Percentiles rank a stretch among this genome's conserved stretches.
phyloP scores from a whole-genome alignment of 768 basidiomycete species.

The Podaxis rugospora region DNA sequence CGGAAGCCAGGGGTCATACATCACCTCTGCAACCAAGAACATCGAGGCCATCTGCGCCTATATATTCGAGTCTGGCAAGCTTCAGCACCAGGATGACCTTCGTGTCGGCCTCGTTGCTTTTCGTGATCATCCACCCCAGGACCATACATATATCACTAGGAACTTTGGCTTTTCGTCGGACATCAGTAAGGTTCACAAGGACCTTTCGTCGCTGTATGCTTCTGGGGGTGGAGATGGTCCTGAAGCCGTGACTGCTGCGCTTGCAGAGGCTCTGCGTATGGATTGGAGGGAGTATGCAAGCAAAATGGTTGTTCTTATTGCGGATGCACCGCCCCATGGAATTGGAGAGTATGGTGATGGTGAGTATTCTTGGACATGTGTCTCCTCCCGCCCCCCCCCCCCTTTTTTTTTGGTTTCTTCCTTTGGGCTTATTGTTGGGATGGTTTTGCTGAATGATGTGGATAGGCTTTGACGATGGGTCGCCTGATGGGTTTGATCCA shows the following conservation, averaged over 20 bases:
- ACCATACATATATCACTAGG: constrained; percentile 90
- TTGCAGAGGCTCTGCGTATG: constrained; percentile 84
- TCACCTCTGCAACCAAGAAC: constrained; percentile 92
- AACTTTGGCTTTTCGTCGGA: constrained; percentile 95
- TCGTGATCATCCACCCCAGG: constrained; percentile 96
- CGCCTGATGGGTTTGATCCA: constrained; percentile 92
- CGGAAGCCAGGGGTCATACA: constrained; percentile 86
- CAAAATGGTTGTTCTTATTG: constrained; percentile 96
- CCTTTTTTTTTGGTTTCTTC: no score
- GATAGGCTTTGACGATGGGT: constrained; percentile 87
- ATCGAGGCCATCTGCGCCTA: constrained; percentile 93
- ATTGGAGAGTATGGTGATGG: constrained; percentile 97
- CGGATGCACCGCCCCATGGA: constrained; percentile 96
- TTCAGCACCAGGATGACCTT: constrained; percentile 83
- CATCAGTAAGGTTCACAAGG: constrained; percentile 79
- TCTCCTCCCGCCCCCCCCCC: no score
- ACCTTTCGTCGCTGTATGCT: constrained; percentile 81
- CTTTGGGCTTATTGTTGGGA: not conserved
- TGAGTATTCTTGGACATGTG: constrained; percentile 27
- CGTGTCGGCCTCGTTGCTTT: constrained; percentile 92
- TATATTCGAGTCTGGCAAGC: constrained; percentile 91
- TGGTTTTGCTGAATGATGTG: constrained; percentile 8
- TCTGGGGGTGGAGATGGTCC: constrained; percentile 94
- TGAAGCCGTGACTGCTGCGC: constrained; percentile 92
- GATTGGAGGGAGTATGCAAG: constrained; percentile 86